Evolutionary conservation across 306 rosid genomes (phyloP).

Genomic region (Ormosia emarginata): DNA sequence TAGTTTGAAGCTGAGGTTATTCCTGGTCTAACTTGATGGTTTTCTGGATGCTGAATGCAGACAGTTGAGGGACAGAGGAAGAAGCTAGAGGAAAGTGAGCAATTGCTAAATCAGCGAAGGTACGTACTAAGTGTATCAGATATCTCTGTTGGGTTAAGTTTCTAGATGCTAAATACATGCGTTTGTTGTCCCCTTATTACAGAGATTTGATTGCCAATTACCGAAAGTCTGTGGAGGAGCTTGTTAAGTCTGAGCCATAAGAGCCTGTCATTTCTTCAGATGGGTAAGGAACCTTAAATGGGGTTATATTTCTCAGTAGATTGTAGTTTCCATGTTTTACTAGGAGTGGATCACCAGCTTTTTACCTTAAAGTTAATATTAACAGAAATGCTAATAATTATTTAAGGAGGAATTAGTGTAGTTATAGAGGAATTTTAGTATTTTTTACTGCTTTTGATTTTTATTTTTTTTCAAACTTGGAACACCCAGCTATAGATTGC

Average conservation of each 20-base stretch:
- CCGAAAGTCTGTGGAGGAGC: constrained; percentile 67
- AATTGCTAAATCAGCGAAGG: constrained; percentile 73
- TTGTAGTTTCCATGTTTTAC: neutral
- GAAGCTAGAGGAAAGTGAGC: constrained; percentile 78
- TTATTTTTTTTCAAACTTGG: neutral
- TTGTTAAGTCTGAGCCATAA: constrained; percentile 64
- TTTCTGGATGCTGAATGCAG: constrained; percentile 45
- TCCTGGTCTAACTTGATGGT: neutral
- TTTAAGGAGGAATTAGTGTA: neutral
- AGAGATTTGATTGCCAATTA: constrained; percentile 75
- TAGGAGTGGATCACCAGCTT: neutral
- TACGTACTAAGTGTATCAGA: constrained; percentile 13
- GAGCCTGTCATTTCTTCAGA: neutral
- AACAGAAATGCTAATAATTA: neutral
- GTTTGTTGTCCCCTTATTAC: neutral
- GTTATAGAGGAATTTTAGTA: neutral
- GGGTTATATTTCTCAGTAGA: neutral
- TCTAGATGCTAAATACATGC: constrained; percentile 8
- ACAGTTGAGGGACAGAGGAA: constrained; percentile 90
- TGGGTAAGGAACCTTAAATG: constrained; percentile 16
- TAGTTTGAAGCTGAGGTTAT: constrained; percentile 8
- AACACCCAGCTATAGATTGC: neutral
- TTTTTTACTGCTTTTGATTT: neutral
- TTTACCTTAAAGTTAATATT: neutral
- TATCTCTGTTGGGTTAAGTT: neutral